Percentiles rank a stretch among this genome's conserved stretches.
Conservation (phyloP, 2,329 filamentous ascomycete species). For the Huntiella abstrusa region DNA sequence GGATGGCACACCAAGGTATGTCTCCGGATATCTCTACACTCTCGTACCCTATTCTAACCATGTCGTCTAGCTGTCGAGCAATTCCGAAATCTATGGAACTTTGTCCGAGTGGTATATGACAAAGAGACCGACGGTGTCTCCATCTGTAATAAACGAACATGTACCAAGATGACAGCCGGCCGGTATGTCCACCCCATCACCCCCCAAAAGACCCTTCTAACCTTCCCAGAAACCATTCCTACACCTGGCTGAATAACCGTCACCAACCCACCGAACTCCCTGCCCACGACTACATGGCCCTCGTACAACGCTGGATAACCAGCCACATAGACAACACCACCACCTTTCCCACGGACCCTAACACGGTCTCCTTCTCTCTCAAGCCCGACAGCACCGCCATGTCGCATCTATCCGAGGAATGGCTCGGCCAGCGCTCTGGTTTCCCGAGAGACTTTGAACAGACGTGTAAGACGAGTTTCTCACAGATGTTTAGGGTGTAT, state of each 20-base stretch:
- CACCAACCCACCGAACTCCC: conserved; percentile 62
- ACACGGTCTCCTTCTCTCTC: conserved; percentile 33
- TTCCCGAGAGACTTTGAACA: conserved; percentile 62
- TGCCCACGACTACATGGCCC: conserved; percentile 63
- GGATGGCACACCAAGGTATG: conserved; percentile 70
- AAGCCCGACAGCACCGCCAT: conserved; percentile 31
- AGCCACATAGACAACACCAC: conserved; percentile 62
- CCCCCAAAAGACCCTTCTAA: neutral
- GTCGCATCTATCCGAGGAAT: conserved; percentile 29
- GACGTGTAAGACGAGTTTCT: conserved; percentile 66
- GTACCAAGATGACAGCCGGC: conserved; percentile 72
- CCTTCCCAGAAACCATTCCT: conserved; percentile 47
- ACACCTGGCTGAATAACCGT: conserved; percentile 68
- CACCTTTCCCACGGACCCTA: conserved; percentile 61
- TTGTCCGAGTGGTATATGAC: conserved; percentile 63
- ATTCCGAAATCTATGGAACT: conserved; percentile 60
- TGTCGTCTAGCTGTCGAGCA: conserved; percentile 52
- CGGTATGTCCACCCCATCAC: conserved; percentile 35
- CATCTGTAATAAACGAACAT: conserved; percentile 59
- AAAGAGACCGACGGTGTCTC: conserved; percentile 49
- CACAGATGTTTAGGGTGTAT: conserved; percentile 82
- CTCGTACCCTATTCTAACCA: conserved; percentile 11
- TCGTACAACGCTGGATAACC: conserved; percentile 73
- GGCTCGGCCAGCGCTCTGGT: conserved; percentile 64
- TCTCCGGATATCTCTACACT: neutral